A percentile compares a stretch with the other conserved stretches of the same genome.
Evolutionary conservation across 371 early-diverging fungal species (phyloP).

Genomic region (Zychaea mexicana): DNA sequence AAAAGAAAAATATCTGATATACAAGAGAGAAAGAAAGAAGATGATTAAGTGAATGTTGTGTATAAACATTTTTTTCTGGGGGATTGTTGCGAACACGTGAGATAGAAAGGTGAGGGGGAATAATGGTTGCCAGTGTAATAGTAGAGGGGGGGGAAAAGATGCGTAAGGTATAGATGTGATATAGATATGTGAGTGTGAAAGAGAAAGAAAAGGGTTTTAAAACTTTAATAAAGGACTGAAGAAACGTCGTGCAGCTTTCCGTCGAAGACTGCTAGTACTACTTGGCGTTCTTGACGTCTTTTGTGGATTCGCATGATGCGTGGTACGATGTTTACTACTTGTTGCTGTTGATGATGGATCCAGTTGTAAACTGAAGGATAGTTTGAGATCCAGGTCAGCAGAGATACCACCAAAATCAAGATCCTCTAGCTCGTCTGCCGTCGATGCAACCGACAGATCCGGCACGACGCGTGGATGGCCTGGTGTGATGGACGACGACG

Average conservation of each 20-base stretch:
- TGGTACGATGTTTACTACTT: too few species aligned
- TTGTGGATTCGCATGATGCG: neutral
- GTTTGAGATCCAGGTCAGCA: constrained; percentile 30
- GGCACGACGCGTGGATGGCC: constrained; percentile 7
- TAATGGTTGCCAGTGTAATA: neutral
- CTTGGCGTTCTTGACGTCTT: constrained; percentile 13
- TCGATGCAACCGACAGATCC: constrained; percentile 10
- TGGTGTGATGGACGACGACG: constrained; percentile 5
- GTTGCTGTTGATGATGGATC: neutral
- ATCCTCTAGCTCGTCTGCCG: constrained; percentile 11
- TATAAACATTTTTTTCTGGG: too few species aligned
- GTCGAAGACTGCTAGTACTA: constrained; percentile 23
- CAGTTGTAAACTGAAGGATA: constrained; percentile 18
- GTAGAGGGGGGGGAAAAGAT: neutral
- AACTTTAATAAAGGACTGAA: constrained; percentile 29
- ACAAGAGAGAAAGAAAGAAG: neutral
- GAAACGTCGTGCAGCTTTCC: constrained; percentile 26
- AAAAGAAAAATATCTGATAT: constrained; percentile 1
- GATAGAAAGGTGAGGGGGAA: neutral
- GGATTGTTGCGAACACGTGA: neutral
- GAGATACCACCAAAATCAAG: constrained; percentile 23
- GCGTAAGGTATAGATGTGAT: constrained; percentile 7
- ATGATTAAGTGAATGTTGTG: neutral
- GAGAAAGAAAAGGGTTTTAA: neutral
- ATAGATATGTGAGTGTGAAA: neutral